phyloP scores from a whole-genome alignment of 1,284 basidiomycete species.

The Cutaneotrichosporon dermatis region DNA sequence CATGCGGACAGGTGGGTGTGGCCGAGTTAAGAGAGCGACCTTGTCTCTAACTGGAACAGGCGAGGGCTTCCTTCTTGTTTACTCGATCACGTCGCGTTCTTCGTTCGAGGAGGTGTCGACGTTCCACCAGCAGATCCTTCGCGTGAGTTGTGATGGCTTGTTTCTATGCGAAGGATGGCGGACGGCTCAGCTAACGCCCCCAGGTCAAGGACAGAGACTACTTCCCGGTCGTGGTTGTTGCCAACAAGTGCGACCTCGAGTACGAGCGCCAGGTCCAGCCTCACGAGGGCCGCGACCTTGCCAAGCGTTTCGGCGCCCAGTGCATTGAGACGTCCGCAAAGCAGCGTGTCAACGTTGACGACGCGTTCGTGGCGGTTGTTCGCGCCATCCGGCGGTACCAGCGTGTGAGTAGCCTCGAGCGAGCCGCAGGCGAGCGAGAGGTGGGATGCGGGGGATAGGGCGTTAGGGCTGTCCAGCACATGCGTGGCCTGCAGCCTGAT shows the following conservation, averaged over 20 bases:
- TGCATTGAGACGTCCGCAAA: slow-evolving; percentile 99
- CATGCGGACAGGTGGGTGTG: slow-evolving; percentile 34
- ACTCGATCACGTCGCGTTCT: slow-evolving; percentile 84
- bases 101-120: slow-evolving; percentile 96
- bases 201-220: slow-evolving; percentile 90
- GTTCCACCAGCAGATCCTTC: slow-evolving; percentile 90
- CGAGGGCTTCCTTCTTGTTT: slow-evolving; percentile 97
- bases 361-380: slow-evolving; percentile 95
- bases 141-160: no score
- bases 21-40: no score
- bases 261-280: slow-evolving; percentile 96
- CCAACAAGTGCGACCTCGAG: slow-evolving; percentile 98
- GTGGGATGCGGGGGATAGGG: no score
- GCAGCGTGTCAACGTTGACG: slow-evolving; percentile 96
- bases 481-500: no score
- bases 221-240: slow-evolving; percentile 96
- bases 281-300: slow-evolving; percentile 96
- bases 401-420: slow-evolving; percentile 56
- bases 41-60: slow-evolving; percentile 49
- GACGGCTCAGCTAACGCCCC: neutral
- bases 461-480: no score
- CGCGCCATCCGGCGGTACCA: slow-evolving; percentile 96
- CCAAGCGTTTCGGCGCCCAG: slow-evolving; percentile 92
- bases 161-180: no score
- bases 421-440: no score